phyloP scores from a whole-genome alignment of 768 basidiomycete species.

The Termitomyces sp. region DNA sequence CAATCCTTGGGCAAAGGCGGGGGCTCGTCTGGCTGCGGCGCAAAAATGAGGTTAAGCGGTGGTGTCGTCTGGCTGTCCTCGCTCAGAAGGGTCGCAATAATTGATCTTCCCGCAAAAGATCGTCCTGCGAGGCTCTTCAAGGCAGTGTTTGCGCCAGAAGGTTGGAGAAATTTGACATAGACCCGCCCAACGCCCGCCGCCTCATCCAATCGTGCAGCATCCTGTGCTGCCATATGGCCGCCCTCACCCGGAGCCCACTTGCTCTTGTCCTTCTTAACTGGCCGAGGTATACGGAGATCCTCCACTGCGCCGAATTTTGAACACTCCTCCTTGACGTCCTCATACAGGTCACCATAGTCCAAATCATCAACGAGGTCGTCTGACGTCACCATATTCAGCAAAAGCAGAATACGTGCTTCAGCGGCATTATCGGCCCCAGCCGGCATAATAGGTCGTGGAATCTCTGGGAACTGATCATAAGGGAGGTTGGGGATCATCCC shows the following conservation, averaged over 20 bases:
- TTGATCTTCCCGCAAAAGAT: conserved; percentile 81
- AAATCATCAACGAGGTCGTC: conserved; percentile 89
- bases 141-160: conserved; percentile 60
- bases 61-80: conserved; percentile 86
- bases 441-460: conserved; percentile 85
- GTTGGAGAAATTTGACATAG: conserved; percentile 79
- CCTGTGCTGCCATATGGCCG: conserved; percentile 53
- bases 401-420: conserved; percentile 83
- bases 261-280: conserved; percentile 79
- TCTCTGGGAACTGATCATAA: conserved; percentile 77
- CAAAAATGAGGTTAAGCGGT: conserved; percentile 77
- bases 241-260: conserved; percentile 68
- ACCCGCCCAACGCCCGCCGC: conserved; percentile 92
- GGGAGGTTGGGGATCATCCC: conserved; percentile 67
- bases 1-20: conserved; percentile 56
- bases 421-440: conserved; percentile 57
- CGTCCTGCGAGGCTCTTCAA: conserved; percentile 87
- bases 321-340: conserved; percentile 92
- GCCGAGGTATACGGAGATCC: conserved; percentile 85
- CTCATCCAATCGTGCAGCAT: conserved; percentile 75
- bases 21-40: conserved; percentile 77
- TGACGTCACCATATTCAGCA: conserved; percentile 97
- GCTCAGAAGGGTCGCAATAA: conserved; percentile 77
- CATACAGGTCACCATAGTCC: conserved; percentile 91
- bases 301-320: conserved; percentile 74